Evolutionary conservation across 202 grass and related monocot species (phyloP).

Genomic region (Carex sylvatica): DNA sequence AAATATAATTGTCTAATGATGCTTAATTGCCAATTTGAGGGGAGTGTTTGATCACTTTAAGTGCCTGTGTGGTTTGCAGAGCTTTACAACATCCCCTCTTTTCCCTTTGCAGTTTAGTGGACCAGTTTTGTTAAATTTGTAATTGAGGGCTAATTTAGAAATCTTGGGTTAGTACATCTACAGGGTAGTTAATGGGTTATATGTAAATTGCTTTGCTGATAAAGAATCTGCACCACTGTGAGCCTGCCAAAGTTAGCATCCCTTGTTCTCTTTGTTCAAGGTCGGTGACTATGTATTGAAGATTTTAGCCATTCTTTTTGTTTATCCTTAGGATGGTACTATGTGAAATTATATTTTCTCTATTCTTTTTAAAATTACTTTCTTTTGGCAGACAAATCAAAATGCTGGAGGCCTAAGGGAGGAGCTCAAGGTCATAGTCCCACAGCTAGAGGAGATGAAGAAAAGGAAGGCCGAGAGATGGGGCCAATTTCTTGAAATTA

Average conservation of each 20-base stretch:
- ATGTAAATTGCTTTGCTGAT: background rate
- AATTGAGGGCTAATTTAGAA: background rate
- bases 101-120: background rate
- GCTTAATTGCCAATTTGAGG: background rate
- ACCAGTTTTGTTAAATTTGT: background rate
- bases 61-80: background rate
- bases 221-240: background rate
- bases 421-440: slow-evolving; percentile 57
- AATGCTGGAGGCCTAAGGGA: slow-evolving; percentile 64
- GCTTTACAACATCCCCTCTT: background rate
- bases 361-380: slow-evolving; percentile 13
- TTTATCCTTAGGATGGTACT: background rate
- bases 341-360: background rate
- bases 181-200: background rate
- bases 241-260: background rate
- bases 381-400: slow-evolving; percentile 53
- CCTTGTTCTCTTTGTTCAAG: background rate
- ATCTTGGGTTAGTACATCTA: background rate
- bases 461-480: slow-evolving; percentile 69
- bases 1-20: background rate
- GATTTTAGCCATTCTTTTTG: background rate
- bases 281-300: background rate
- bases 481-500: slow-evolving; percentile 74
- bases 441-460: slow-evolving; percentile 77
- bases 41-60: background rate